These are phyloP conservation scores for Backusella parvicylindrica DNA, from an alignment of 192 early-diverging fungal species.

Conservation along the genomic window DNA sequence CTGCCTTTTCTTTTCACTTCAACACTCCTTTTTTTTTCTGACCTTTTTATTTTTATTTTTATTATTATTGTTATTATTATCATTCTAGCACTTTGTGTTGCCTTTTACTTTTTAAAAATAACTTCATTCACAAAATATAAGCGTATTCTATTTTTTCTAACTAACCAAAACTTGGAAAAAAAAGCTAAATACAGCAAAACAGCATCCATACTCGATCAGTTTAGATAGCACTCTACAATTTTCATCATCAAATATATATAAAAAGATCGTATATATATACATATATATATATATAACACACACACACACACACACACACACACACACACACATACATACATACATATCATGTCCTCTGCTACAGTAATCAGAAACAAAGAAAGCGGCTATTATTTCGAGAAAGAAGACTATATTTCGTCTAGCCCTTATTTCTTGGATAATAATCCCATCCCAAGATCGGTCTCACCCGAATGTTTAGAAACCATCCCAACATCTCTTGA, in stretches of 20 bases:
- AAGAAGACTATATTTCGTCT: background rate
- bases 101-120: background rate
- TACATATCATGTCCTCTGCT: background rate
- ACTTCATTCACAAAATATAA: background rate
- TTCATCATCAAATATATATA: too few species aligned
- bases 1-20: background rate
- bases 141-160: background rate
- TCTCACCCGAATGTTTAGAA: background rate
- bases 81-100: background rate
- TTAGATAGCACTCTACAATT: background rate
- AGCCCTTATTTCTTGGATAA: background rate
- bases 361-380: background rate
- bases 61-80: background rate
- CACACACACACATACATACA: too few species aligned
- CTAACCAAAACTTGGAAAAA: background rate
- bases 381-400: background rate
- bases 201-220: background rate
- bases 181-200: background rate
- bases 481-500: background rate
- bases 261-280: too few species aligned
- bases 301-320: too few species aligned
- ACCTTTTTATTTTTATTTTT: background rate
- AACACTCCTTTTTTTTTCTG: background rate
- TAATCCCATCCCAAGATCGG: slow-evolving; percentile 1
- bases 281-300: too few species aligned